Base-by-base conservation (phyloP, 78 protist species). In the Dictyostelium purpureum region DNA sequence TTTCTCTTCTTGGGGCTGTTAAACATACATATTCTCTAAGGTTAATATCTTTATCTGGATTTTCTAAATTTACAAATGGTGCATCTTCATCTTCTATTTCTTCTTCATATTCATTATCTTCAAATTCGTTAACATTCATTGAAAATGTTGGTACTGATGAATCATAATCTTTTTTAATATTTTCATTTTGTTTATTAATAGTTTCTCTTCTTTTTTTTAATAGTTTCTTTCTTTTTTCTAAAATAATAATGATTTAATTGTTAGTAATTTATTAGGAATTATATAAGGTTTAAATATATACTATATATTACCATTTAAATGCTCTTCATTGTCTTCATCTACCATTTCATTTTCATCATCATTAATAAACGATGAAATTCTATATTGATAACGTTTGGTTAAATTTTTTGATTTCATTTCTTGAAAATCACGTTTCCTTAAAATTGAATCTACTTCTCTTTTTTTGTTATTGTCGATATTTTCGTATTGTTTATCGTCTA, bases 1-100 rank as follows among this genome's bases (percentile, higher is more conserved):
- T 73, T 67, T 82, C 97, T 19, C 31, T 45, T 31, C 92, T 63
- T 6, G 96, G 88, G 19, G 43, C 80, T 3, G 80, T 56, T 54
- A 56, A 3, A 49, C 19, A 0, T 4, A 97, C 47, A 94, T 95
- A 97, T 67, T 95, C 96, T 67, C 87, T 88, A 1, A 94, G 67
- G 7, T 92, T 37, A 5, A 94, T 96, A 9, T 90, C 61, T 18
- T 96, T 96, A 9, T 90, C 70, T 65, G 57, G 81, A 16, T 94
- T 96, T 24, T 94, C 96, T 40, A 97, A 79, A 45, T 77, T 79
- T 18, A 90, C 71, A 51, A 14, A n/a, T 19, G 43, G 67, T 7
- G 21, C 54, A 69, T 69, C 88, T 26, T 71, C 79, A 26, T 70
- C 79, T 3, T 80, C 77, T 26, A 31, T 65, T 4, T 81, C 89